Evolutionary conservation across 2,329 filamentous ascomycete species (phyloP).

Genomic region (Xylaria digitata): DNA sequence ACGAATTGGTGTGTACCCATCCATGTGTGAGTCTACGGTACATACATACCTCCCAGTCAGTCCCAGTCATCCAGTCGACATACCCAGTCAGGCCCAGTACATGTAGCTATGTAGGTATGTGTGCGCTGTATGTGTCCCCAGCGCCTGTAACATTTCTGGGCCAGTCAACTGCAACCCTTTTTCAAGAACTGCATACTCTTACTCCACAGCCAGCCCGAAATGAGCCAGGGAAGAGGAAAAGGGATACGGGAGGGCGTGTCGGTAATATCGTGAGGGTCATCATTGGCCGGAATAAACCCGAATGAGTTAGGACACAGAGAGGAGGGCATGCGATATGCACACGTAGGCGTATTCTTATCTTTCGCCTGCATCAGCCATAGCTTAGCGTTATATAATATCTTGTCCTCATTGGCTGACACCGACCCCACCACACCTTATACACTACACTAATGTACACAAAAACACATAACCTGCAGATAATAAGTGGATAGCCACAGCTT

Average conservation of each 20-base stretch:
- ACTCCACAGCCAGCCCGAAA: constrained; percentile 33
- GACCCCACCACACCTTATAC: constrained; percentile 19
- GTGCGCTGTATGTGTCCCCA: constrained; percentile 38
- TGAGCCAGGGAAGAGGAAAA: constrained; percentile 23
- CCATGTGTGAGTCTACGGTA: constrained; percentile 20
- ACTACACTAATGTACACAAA: background rate
- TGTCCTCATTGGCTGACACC: constrained; percentile 24
- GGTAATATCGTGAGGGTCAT: background rate
- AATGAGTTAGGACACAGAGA: background rate
- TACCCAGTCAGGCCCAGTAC: constrained; percentile 6
- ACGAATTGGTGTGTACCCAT: constrained; percentile 34
- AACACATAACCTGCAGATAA: constrained; percentile 10
- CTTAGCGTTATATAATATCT: constrained; percentile 31
- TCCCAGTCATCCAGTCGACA: background rate
- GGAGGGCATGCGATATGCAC: constrained; percentile 1
- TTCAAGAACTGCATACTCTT: constrained; percentile 34
- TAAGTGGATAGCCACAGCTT: constrained; percentile 29
- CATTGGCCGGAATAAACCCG: constrained; percentile 13
- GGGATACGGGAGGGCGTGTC: constrained; percentile 21
- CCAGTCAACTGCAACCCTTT: constrained; percentile 33
- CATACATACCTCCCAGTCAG: background rate
- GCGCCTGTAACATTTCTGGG: constrained; percentile 25
- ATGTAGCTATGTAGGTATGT: constrained; percentile 22
- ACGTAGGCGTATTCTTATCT: constrained; percentile 6
- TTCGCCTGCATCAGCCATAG: constrained; percentile 11